Base-by-base conservation (phyloP, 1,284 basidiomycete genomes). In the Apiotrichum siamense region DNA sequence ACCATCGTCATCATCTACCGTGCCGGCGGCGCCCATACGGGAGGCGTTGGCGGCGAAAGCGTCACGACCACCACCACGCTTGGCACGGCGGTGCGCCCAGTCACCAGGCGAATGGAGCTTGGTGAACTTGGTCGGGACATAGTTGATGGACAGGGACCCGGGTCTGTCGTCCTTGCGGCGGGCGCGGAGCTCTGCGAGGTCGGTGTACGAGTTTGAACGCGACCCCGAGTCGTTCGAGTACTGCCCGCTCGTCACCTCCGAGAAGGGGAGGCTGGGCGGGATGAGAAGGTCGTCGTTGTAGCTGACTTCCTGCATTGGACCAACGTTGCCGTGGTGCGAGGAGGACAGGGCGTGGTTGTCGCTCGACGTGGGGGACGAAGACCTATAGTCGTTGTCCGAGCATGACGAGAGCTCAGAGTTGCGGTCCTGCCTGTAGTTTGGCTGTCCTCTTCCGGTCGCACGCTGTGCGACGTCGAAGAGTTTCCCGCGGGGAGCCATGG, bases 61-160 rank as follows among this genome's bases (percentile, higher is more conserved):
- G 58, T 82, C 81, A 33, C 80, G 73, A 7, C 83, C 83, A 21
- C 83, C 83, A 36, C 83, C 83, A 47, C 73, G 76, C 66, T 83
- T 71, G 5, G 62, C 56, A 18, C 50, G 60, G 18, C 75, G 66
- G 50, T 71, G 70, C 7, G 77, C 57, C 52, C 64, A 63, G 25
- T 69, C 74, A 36, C 78, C 79, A 42, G 75, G 67, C 26, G 75
- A 64, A 61, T 76, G 76, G 23, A 74, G 63, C 37, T 67, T 67
- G 20, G 82, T 80, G 66, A 84, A 83, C 67, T 85, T 85, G 46
- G 77, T 74, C 1, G 84, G 84, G 4, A 85, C 73, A 62, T 83
- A 85, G 67, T 84, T 82, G 56, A 82, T 75, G 10, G 77, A 77
- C 18, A 83, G 74, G 17, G 56, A 59, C 10, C 61, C 52, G 4